These are phyloP conservation scores for Suillus hirtellus DNA, from an alignment of 768 basidiomycete genomes.

Conservation along the genomic window DNA sequence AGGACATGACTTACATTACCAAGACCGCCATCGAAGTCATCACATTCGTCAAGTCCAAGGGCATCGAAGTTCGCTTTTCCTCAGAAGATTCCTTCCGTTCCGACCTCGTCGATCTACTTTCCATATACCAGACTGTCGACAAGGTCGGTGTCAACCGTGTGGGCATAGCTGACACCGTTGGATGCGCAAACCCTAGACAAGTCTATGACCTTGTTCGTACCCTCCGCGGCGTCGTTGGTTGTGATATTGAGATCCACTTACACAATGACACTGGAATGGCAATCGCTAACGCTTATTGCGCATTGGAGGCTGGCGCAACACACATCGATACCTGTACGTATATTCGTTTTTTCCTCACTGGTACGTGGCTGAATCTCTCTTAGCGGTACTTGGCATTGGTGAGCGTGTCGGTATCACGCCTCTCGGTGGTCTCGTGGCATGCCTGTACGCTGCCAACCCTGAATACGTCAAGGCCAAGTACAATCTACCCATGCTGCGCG, in stretches of 20 bases:
- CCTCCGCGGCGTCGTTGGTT: slow-evolving; percentile 91
- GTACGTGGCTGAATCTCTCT: slow-evolving; percentile 9
- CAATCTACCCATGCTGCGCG: slow-evolving; percentile 94
- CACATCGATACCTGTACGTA: slow-evolving; percentile 94
- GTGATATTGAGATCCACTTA: slow-evolving; percentile 97
- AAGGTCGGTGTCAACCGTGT: slow-evolving; percentile 99
- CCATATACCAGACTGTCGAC: slow-evolving; percentile 99
- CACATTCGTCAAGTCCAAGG: slow-evolving; percentile 99
- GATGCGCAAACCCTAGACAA: slow-evolving; percentile 97
- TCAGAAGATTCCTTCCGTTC: slow-evolving; percentile 99
- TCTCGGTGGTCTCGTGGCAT: slow-evolving; percentile 94
- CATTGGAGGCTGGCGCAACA: slow-evolving; percentile 97
- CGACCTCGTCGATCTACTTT: slow-evolving; percentile 96
- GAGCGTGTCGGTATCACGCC: slow-evolving; percentile 99
- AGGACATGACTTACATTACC: slow-evolving; percentile 99
- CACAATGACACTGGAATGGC: slow-evolving; percentile 99
- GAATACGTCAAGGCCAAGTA: slow-evolving; percentile 99
- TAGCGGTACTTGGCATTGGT: slow-evolving; percentile 94
- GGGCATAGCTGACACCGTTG: slow-evolving; percentile 98
- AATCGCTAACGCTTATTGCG: slow-evolving; percentile 97
- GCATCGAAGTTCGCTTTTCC: slow-evolving; percentile 98
- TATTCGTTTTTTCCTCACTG: not conserved
- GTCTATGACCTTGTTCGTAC: slow-evolving; percentile 98
- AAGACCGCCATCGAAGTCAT: slow-evolving; percentile 99
- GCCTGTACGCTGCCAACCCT: slow-evolving; percentile 94